Evolutionary conservation across 805 yeast genomes (phyloP).

Genomic region (Monosporozyma aerobia): DNA sequence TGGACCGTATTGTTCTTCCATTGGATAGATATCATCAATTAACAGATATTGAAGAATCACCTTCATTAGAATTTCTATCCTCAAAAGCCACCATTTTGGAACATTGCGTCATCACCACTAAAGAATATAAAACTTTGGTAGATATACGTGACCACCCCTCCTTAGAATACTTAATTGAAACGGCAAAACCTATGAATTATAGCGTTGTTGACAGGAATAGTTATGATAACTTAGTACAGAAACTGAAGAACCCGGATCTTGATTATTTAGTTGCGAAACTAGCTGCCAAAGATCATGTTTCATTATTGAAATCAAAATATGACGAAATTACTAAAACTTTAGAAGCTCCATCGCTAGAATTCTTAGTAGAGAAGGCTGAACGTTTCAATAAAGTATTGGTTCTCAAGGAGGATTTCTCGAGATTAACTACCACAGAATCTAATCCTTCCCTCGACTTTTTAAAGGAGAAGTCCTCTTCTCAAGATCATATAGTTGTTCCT

Average conservation of each 20-base stretch:
- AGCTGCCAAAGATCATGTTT: not conserved
- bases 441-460: conserved; percentile 3
- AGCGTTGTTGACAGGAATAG: not conserved
- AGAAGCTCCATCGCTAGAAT: not conserved
- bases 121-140: not conserved
- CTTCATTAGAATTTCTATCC: not conserved
- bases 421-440: not conserved
- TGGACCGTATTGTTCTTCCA: not conserved
- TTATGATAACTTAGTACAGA: not conserved
- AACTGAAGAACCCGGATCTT: not conserved
- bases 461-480: conserved; percentile 3
- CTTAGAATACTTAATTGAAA: conserved; percentile 6
- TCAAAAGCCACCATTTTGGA: not conserved
- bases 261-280: not conserved
- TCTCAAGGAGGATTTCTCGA: not conserved
- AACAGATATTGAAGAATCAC: not conserved
- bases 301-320: not conserved
- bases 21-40: not conserved
- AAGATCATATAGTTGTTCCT: conserved; percentile 7
- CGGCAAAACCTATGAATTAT: conserved; percentile 5
- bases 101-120: not conserved
- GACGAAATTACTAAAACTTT: not conserved
- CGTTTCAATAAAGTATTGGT: not conserved
- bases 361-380: not conserved
- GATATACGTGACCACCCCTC: conserved; percentile 4